A percentile compares a stretch with the other conserved stretches of the same genome.
Evolutionary conservation across 305 asterid species (phyloP).

Genomic region (Fraxinus ornus): DNA sequence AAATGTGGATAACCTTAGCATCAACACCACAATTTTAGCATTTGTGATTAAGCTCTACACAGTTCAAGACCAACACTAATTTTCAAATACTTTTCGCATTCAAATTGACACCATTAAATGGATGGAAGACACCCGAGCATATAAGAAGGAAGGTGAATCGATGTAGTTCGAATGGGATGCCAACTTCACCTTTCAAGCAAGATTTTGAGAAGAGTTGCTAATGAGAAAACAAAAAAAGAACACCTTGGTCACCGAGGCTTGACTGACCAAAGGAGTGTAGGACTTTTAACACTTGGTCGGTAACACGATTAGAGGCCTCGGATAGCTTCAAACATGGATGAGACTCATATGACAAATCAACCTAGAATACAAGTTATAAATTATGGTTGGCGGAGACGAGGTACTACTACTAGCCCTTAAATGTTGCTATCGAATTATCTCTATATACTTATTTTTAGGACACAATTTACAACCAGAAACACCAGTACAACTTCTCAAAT

Average conservation of each 20-base stretch:
- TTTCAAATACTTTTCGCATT: neutral
- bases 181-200: neutral
- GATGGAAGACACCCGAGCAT: neutral
- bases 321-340: neutral
- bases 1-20: neutral
- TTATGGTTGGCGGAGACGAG: neutral
- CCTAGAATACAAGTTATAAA: neutral
- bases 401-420: neutral
- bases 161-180: neutral
- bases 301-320: neutral
- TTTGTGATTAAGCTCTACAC: neutral
- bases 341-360: neutral
- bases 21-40: neutral
- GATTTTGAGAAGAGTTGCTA: neutral
- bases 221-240: neutral
- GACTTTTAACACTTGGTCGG: neutral
- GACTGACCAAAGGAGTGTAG: neutral
- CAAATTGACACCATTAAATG: neutral
- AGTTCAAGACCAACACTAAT: neutral
- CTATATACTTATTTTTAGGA: neutral
- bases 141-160: neutral
- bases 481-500: neutral
- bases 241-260: neutral
- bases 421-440: neutral
- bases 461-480: neutral